phyloP scores from a whole-genome alignment of 2,329 filamentous ascomycete genomes.

The Talaromyces sp. region DNA sequence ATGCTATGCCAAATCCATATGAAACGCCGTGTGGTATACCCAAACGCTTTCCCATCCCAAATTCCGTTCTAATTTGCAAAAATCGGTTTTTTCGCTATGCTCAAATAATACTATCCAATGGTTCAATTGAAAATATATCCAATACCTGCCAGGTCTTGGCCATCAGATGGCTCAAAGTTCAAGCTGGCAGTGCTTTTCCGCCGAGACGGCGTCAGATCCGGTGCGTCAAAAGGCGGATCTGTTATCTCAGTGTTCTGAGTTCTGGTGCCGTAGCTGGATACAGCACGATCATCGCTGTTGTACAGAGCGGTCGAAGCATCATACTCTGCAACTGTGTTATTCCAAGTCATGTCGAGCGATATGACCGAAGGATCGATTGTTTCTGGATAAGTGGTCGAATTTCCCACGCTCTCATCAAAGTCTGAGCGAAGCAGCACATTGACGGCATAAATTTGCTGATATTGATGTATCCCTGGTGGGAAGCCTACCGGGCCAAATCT shows the following conservation, averaged over 20 bases:
- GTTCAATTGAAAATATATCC: not conserved
- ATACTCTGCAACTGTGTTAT: not conserved
- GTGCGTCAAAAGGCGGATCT: not conserved
- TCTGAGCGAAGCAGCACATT: constrained; percentile 11
- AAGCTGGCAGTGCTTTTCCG: not conserved
- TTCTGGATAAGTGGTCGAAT: not conserved
- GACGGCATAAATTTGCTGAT: not conserved
- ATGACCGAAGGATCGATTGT: constrained; percentile 6
- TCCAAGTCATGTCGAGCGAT: not conserved
- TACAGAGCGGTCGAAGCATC: not conserved
- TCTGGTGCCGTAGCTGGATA: not conserved
- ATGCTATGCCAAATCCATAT: not conserved
- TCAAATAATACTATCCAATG: not conserved
- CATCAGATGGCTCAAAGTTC: not conserved
- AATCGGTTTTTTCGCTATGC: not conserved
- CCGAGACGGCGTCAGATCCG: not conserved
- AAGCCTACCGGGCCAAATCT: not conserved
- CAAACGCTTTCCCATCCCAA: constrained; percentile 3
- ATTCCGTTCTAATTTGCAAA: not conserved
- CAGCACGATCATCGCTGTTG: not conserved
- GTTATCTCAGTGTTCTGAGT: not conserved
- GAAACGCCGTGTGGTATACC: constrained; percentile 5
- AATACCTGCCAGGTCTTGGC: not conserved
- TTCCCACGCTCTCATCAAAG: constrained; percentile 1
- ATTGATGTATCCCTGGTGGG: not conserved